Evolutionary conservation across 805 yeast genomes (phyloP).

Genomic region (Saccharomycopsis capsularis): DNA sequence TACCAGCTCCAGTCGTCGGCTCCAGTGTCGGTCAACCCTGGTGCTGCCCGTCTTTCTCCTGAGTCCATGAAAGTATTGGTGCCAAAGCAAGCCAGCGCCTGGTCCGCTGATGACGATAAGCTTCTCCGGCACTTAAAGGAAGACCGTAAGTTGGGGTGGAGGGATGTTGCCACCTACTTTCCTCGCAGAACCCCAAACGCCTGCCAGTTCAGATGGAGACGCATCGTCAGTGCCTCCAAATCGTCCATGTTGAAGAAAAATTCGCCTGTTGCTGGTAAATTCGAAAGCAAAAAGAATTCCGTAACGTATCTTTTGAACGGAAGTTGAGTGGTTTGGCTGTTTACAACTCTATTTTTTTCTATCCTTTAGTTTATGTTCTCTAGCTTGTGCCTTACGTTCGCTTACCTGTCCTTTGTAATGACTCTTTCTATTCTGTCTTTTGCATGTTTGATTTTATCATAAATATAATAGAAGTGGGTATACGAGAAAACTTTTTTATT

Average conservation of each 20-base stretch:
- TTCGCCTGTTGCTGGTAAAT: neutral
- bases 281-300: constrained; percentile 3
- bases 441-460: no score
- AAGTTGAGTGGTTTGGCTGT: no score
- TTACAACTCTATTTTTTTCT: no score
- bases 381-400: no score
- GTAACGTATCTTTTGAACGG: constrained; percentile 5
- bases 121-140: constrained; percentile 41
- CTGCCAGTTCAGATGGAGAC: constrained; percentile 50
- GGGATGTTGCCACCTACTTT: constrained; percentile 45
- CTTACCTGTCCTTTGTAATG: no score
- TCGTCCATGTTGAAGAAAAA: constrained; percentile 4
- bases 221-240: constrained; percentile 25
- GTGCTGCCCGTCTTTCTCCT: neutral
- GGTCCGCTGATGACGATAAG: constrained; percentile 42
- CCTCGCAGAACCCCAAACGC: constrained; percentile 49
- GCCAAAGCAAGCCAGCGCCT: constrained; percentile 30
- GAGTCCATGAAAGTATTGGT: neutral
- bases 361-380: no score
- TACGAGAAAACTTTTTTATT: no score
- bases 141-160: constrained; percentile 47
- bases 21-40: neutral
- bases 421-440: no score
- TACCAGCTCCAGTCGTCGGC: neutral
- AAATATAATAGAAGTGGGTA: no score